Evolutionary conservation across 345 rosid genomes (phyloP), one percentile per base, ranked within the genome.

Genomic region (Aethionema arabicum): DNA sequence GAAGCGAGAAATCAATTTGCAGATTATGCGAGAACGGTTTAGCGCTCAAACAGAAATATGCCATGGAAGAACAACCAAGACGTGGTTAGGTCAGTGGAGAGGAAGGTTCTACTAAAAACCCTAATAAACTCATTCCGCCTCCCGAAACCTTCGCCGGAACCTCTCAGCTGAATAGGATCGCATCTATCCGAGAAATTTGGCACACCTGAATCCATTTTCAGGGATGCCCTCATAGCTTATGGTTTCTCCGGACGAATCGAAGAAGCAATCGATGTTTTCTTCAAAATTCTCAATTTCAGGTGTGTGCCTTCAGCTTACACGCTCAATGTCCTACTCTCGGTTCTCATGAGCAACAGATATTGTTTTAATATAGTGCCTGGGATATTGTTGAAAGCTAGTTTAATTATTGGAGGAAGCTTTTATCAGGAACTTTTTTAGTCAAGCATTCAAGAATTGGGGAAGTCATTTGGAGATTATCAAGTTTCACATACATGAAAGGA

Each of bases 291-390:
- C 39, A 76, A 66, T 70, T 81, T 89, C 76, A 85, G 95, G 81
- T 83, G 93, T 21, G 76, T 64, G 31, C 95, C 91, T 74, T 66
- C 93, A 14, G 90, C 78, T 27, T 45, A 65, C 67, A 83, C 87
- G 1, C 88, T 87, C 66, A 80, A 84, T 74, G 60, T 89, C 12
- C 30, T 92, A 77, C 86, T 89, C 54, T 59, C 69, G 0, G 75
- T 80, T 68, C 83, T 87, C 65, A 81, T 83, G 66, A 65, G 77
- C 61, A 59, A 57, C 31, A 72, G 69, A 29, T n/a, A 71, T 8
- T 65, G 80, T 40, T 74, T 81, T 31, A 70, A 72, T 42, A 12
- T 75, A 74, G 81, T 85, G 4, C 91, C 85, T 57, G 72, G 76
- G 64, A 52, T 83, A 54, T 73, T 92, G 67, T 31, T 78, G 54